These are phyloP conservation scores for Gyromitra esculenta DNA, from an alignment of 2,329 filamentous ascomycete genomes.

Conservation along the genomic window DNA sequence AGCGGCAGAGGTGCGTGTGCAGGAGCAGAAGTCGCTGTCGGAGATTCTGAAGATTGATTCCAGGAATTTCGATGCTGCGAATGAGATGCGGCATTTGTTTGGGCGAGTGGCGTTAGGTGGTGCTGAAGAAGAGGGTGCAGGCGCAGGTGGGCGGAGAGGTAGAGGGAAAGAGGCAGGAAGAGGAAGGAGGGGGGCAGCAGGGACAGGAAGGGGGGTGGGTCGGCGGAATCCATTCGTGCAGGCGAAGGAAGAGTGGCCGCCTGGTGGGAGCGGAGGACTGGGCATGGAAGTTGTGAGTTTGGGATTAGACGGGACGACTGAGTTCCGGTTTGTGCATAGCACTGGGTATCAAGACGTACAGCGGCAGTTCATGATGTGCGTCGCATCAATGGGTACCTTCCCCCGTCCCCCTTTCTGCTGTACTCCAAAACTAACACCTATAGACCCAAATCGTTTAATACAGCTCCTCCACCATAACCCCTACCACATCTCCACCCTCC, in stretches of 20 bases:
- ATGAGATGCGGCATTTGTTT: slow-evolving; percentile 87
- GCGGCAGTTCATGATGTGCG: slow-evolving; percentile 77
- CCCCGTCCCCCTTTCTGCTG: not conserved
- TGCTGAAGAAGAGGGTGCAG: slow-evolving; percentile 63
- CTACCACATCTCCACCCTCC: slow-evolving; percentile 91
- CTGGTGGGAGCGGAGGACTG: slow-evolving; percentile 79
- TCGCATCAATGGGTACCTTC: slow-evolving; percentile 73
- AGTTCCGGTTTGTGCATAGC: slow-evolving; percentile 83
- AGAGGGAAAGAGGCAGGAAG: slow-evolving; percentile 68
- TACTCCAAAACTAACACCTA: slow-evolving; percentile 15
- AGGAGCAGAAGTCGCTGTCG: slow-evolving; percentile 63
- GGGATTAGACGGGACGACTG: slow-evolving; percentile 66
- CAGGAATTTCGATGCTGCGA: slow-evolving; percentile 81
- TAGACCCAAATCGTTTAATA: slow-evolving; percentile 82
- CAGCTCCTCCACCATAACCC: slow-evolving; percentile 77
- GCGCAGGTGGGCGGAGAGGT: slow-evolving; percentile 64
- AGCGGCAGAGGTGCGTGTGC: slow-evolving; percentile 47
- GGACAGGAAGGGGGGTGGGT: slow-evolving; percentile 66
- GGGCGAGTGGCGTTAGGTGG: slow-evolving; percentile 69
- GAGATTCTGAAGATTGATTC: slow-evolving; percentile 71
- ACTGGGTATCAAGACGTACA: slow-evolving; percentile 78
- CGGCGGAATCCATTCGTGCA: slow-evolving; percentile 84
- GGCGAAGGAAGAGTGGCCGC: slow-evolving; percentile 87
- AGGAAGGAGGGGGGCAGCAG: slow-evolving; percentile 65
- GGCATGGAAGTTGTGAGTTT: slow-evolving; percentile 74